phyloP scores from a whole-genome alignment of 2,329 filamentous ascomycete species.

The Coniochaeta ligniaria region DNA sequence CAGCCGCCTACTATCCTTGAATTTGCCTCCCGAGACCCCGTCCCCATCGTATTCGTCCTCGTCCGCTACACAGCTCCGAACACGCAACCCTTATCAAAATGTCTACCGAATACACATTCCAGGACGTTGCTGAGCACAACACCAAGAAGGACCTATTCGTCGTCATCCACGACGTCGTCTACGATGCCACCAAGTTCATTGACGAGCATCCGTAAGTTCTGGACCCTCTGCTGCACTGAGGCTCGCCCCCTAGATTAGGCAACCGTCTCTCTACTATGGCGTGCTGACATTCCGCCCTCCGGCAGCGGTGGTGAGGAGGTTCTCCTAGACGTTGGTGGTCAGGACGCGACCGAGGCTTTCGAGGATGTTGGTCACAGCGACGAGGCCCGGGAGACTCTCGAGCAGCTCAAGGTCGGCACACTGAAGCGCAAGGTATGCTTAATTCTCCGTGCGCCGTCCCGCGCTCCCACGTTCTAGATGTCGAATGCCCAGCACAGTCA shows the following conservation, averaged over 20 bases:
- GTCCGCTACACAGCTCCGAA: background rate
- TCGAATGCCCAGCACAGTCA: background rate
- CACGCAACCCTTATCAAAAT: slow-evolving; percentile 21
- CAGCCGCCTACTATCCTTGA: background rate
- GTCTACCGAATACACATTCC: slow-evolving; percentile 59
- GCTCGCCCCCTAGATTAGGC: background rate
- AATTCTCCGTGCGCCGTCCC: background rate
- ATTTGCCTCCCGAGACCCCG: background rate
- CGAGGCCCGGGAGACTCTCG: slow-evolving; percentile 91
- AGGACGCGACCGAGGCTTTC: slow-evolving; percentile 96
- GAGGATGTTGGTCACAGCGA: slow-evolving; percentile 99
- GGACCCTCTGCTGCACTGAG: background rate
- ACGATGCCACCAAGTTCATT: slow-evolving; percentile 80
- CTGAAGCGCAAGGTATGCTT: slow-evolving; percentile 72
- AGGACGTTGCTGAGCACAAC: slow-evolving; percentile 79
- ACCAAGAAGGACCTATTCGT: slow-evolving; percentile 91
- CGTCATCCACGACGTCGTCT: slow-evolving; percentile 95
- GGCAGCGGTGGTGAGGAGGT: slow-evolving; percentile 95
- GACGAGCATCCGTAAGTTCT: slow-evolving; percentile 85
- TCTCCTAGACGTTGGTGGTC: slow-evolving; percentile 87
- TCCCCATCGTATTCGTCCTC: background rate
- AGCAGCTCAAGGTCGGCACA: slow-evolving; percentile 63
- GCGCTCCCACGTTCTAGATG: background rate
- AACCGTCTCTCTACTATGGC: background rate
- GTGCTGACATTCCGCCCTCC: slow-evolving; percentile 16